Conservation (phyloP, 108 stramenopile species). For the Craspedostauros australis region DNA sequence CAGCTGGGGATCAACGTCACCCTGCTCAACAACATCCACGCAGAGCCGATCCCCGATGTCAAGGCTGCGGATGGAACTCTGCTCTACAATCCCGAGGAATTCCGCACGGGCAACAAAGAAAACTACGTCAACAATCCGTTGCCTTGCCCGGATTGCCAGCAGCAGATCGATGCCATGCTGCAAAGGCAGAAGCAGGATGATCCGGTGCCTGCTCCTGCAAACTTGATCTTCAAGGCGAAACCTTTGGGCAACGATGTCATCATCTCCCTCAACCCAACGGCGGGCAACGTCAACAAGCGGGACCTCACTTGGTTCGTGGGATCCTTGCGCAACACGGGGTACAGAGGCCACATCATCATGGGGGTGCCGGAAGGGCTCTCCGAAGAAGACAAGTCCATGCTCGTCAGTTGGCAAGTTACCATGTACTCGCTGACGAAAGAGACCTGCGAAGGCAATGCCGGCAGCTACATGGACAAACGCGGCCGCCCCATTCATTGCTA, state of each 20-base stretch:
- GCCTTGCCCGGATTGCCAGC: background rate
- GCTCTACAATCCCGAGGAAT: conserved; percentile 1
- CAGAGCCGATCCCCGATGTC: background rate
- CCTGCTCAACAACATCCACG: too few species aligned
- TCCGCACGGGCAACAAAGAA: background rate
- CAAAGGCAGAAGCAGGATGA: too few species aligned
- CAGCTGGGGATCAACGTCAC: too few species aligned
- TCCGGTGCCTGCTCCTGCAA: too few species aligned
- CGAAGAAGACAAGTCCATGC: conserved; percentile 1
- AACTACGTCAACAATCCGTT: background rate
- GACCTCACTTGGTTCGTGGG: conserved; percentile 21
- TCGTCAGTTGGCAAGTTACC: conserved; percentile 21
- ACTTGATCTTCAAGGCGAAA: too few species aligned
- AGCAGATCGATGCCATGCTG: too few species aligned
- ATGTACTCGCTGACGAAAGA: conserved; percentile 25
- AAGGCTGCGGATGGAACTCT: background rate
- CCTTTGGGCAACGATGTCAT: conserved; percentile 1
- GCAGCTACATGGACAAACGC: background rate
- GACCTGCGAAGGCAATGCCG: background rate
- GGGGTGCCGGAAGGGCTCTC: conserved; percentile 18
- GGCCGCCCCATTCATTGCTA: background rate
- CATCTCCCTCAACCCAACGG: background rate
- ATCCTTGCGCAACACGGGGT: conserved; percentile 39
- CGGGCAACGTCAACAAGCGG: background rate
- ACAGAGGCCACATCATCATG: conserved; percentile 45